A percentile compares a stretch with the other conserved stretches of the same genome.
Conservation (phyloP, 352 stramenopile genomes). For the Phytophthora crassamura region DNA sequence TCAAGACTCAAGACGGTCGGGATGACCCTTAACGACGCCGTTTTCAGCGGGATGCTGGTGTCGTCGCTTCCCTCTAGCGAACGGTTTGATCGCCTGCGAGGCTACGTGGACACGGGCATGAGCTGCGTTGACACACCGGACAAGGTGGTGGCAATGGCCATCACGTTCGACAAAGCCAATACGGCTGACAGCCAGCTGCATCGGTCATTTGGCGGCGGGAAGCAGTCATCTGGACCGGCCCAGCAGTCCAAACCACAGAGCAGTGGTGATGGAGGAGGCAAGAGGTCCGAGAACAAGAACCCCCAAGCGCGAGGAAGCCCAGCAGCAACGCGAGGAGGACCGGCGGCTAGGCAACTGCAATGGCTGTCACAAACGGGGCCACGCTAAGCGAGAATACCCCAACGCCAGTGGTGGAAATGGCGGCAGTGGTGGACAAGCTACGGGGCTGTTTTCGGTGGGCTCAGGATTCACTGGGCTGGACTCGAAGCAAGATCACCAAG, state of each 20-base stretch:
- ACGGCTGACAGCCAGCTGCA: neutral
- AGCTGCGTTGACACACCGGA: slow-evolving; percentile 10
- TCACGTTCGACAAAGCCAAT: slow-evolving; percentile 21
- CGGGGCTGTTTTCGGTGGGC: neutral
- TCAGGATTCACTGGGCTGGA: neutral
- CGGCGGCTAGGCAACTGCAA: slow-evolving; percentile 1
- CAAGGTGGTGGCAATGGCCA: slow-evolving; percentile 19
- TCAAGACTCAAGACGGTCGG: too few relatives aligned
- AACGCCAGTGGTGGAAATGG: neutral
- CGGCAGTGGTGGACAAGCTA: neutral
- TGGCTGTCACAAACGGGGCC: slow-evolving; percentile 8
- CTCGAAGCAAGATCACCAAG: neutral
- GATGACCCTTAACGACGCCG: too few relatives aligned
- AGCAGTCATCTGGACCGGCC: neutral
- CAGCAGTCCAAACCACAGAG: neutral
- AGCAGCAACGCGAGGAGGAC: slow-evolving; percentile 6
- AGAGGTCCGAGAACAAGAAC: neutral
- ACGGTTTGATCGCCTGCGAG: slow-evolving; percentile 11
- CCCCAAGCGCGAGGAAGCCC: slow-evolving; percentile 2
- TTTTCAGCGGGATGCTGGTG: slow-evolving; percentile 8
- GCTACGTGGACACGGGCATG: slow-evolving; percentile 7
- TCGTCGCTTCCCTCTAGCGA: slow-evolving; percentile 8
- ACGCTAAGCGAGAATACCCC: slow-evolving; percentile 1
- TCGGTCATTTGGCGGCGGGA: slow-evolving; percentile 1
- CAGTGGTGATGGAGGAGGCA: neutral